Evolutionary conservation across 768 basidiomycete genomes (phyloP), one percentile per base, ranked within the genome.

Genomic region (Suillus ampliporus): DNA sequence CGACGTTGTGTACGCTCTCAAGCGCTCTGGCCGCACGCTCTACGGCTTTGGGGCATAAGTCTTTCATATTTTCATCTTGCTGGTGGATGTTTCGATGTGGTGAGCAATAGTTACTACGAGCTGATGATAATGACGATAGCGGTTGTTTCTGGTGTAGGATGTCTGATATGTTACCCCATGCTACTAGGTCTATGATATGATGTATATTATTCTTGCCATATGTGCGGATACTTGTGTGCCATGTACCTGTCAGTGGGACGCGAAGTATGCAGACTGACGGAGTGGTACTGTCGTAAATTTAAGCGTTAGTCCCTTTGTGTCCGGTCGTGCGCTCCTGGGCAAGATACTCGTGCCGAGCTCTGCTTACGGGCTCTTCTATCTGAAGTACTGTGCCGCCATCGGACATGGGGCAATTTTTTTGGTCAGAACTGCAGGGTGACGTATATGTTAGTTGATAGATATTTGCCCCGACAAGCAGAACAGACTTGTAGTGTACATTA

Each of bases 41-140:
- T 93, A 92, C 73, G 91, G 90, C 78, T 91, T 92, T 79, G 90
- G 90, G 78, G 89, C 88, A 67, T 90, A 81, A 80, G 41, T 23
- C 14, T 58, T 58, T 19, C 23, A 37, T 58, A 43, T 23, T 61
- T 56, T 26, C 15, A 26, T 56, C 17, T 56, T 56, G 38, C 37
- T 38, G 40, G 37, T 19, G 37, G 23, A 26, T n/a, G 54, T 56
- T 26, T 40, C 10, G 17, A 19, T 23, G 40, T 56, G 23, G 26
- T 40, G 54, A 23, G 15, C 35, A 26, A 26, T 26, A 26, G 37
- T 56, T 26, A 26, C 11, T 26, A 26, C 11, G 37, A 56, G 15
- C 15, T 38, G 37, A 15, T 54, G 53, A 34, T 13, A 10, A 38
- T n/a, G 2, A 23, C 9, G 35, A 40, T 40, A 19, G 54, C 38